Conservation (phyloP, 148 eudicot genomes). For the Diospyros lotus region DNA sequence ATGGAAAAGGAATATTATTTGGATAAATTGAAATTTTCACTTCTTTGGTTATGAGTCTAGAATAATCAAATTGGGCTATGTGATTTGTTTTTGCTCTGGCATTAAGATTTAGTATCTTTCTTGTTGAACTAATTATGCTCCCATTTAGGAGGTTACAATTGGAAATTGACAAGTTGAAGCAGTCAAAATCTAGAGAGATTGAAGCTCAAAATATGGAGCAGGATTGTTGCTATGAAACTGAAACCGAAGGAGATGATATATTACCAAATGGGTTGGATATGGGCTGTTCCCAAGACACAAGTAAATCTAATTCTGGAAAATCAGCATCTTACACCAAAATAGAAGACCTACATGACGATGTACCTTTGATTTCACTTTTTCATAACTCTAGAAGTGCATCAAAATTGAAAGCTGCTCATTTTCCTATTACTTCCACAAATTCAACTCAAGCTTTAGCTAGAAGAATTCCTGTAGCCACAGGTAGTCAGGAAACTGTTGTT, state of each 20-base stretch:
- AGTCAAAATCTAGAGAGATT: slow-evolving; percentile 29
- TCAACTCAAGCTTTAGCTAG: slow-evolving; percentile 30
- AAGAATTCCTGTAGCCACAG: slow-evolving; percentile 39
- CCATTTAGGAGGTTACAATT: slow-evolving; percentile 55
- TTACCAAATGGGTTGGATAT: slow-evolving; percentile 33
- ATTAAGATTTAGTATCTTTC: not conserved
- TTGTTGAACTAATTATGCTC: not conserved
- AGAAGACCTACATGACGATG: slow-evolving; percentile 42
- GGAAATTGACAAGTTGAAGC: slow-evolving; percentile 55
- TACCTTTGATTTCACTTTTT: slow-evolving; percentile 43
- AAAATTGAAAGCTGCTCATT: slow-evolving; percentile 28
- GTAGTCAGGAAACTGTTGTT: slow-evolving; percentile 41
- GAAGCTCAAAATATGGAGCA: slow-evolving; percentile 21
- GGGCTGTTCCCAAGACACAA: slow-evolving; percentile 35
- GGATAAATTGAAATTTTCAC: not conserved
- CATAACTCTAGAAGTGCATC: slow-evolving; percentile 25
- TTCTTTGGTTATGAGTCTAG: not conserved
- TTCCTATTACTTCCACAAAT: slow-evolving; percentile 15
- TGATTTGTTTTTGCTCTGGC: not conserved
- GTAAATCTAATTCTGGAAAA: slow-evolving; percentile 17
- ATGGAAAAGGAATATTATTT: not conserved
- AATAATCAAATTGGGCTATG: not conserved
- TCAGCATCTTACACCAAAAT: slow-evolving; percentile 23
- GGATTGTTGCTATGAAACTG: slow-evolving; percentile 81
- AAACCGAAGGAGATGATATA: slow-evolving; percentile 56